Base-by-base conservation (phyloP, 441 rosid genomes). In the Arabidopsis hybrid region DNA sequence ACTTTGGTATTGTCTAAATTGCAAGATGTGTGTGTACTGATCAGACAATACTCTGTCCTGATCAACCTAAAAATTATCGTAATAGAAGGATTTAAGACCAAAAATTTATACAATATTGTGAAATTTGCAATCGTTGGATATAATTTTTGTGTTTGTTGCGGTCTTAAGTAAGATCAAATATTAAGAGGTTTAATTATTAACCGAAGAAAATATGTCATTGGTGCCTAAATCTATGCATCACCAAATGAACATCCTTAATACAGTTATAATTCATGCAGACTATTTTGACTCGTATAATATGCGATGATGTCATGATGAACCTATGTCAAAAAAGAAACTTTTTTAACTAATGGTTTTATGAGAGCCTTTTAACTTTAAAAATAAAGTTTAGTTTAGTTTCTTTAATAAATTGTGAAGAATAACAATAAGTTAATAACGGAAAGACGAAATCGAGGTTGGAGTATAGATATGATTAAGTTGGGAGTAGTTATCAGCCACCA, bases 401-500 rank as follows among this genome's bases (percentile, higher is more conserved):
- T 62, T 35, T 14, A 62, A 36, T 35, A 7, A 62, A 53, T 6
- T 17, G 38, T 61, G 58, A 18, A 70, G 39, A 49, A 70, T 56
- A 64, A 70, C 57, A 70, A 70, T 70, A 76, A 47, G 58, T 60
- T 64, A 71, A 71, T 77, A 77, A 77, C 76, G 59, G 72, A 71
- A 71, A 76, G 67, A 71, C 42, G 72, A 77, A 71, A 65, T 65
- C 64, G 42, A 71, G 72, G 67, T 65, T 71, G 68, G 80, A 77
- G 80, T 77, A 77, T 71, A 65, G 76, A 77, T 71, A 59, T 66
- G 77, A 72, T 59, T 71, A 77, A 77, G 80, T 66, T 66, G 64
- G 59, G 64, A 60, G 77, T 77, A 35, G 73, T 77, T 71, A 77
- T 77, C 80, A 77, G 80, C 77, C 80, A 77, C 80, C 80, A 77